Evolutionary conservation across 805 yeast species (phyloP).

Genomic region (Saturnispora serradocipensis): DNA sequence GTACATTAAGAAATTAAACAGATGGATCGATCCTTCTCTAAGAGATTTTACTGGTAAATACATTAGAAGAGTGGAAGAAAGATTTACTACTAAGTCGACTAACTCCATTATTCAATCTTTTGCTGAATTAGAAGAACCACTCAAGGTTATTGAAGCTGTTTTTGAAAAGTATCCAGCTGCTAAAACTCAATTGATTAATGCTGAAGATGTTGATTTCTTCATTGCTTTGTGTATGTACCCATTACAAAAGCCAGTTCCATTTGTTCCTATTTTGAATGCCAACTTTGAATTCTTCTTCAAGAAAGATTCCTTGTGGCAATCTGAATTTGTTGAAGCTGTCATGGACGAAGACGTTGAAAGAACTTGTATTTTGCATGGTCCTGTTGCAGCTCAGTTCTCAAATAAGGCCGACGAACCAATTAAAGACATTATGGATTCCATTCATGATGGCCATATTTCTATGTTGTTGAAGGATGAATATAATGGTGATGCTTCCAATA

Average conservation of each 20-base stretch:
- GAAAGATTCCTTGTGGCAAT: conserved; percentile 98
- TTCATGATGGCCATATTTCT: conserved; percentile 84
- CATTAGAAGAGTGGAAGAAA: conserved; percentile 93
- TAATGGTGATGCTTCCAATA: conserved; percentile 54
- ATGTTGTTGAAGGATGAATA: conserved; percentile 62
- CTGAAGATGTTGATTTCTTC: conserved; percentile 93
- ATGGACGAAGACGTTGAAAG: conserved; percentile 94
- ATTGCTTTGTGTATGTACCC: conserved; percentile 76
- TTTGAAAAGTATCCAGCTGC: conserved; percentile 67
- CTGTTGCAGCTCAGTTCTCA: conserved; percentile 93
- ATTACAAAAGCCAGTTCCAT: conserved; percentile 93
- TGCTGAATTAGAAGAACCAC: conserved; percentile 61
- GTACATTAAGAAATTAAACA: conserved; percentile 65
- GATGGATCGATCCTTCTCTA: conserved; percentile 85
- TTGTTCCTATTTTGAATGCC: conserved; percentile 90
- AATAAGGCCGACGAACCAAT: conserved; percentile 86
- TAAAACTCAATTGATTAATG: conserved; percentile 73
- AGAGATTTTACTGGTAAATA: conserved; percentile 81
- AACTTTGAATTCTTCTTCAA: conserved; percentile 94
- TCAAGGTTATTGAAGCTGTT: conserved; percentile 46
- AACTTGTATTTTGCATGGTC: conserved; percentile 98
- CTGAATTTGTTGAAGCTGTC: conserved; percentile 93
- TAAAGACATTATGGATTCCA: conserved; percentile 75
- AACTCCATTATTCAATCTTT: conserved; percentile 69
- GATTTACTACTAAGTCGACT: conserved; percentile 57